Conservation (phyloP, 163 green algal genomes). For the Prototheca cutis region DNA sequence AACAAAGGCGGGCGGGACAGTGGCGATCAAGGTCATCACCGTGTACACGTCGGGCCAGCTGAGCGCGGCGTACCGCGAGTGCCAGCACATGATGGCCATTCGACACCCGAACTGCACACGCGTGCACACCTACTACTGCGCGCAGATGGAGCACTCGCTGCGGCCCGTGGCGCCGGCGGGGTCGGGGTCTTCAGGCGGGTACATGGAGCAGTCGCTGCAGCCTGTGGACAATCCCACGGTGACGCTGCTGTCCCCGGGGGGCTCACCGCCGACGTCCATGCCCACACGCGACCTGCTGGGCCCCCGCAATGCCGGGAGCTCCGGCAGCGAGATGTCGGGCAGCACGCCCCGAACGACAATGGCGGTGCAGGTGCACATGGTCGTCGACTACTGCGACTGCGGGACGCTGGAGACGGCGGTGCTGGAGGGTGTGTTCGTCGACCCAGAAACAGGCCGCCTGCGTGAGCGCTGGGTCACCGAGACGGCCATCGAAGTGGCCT, state of each 20-base stretch:
- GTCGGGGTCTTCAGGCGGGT: neutral
- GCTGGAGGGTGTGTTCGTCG: neutral
- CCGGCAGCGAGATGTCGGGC: no score
- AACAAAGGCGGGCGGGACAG: no score
- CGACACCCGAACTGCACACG: neutral
- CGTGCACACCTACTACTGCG: constrained; percentile 1
- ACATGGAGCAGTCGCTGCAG: neutral
- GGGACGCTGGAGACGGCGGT: constrained; percentile 23
- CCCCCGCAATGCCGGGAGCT: no score
- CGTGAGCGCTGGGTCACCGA: constrained; percentile 2
- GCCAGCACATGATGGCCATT: neutral
- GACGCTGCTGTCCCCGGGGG: neutral
- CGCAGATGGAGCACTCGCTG: neutral
- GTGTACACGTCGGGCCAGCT: neutral
- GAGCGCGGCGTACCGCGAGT: neutral
- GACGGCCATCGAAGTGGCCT: constrained; percentile 13
- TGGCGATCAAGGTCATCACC: constrained; percentile 1
- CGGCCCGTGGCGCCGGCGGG: neutral
- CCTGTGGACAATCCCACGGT: no score
- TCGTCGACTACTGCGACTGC: constrained; percentile 30
- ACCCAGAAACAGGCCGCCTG: neutral
- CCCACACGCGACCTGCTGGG: no score
- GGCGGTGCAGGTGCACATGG: constrained; percentile 6
- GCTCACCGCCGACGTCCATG: neutral
- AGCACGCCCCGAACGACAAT: no score